Percentiles rank a stretch among this genome's conserved stretches.
These are phyloP conservation scores for Diplodia scrobiculata DNA, from an alignment of 2,329 filamentous ascomycete species.

Conservation along the genomic window DNA sequence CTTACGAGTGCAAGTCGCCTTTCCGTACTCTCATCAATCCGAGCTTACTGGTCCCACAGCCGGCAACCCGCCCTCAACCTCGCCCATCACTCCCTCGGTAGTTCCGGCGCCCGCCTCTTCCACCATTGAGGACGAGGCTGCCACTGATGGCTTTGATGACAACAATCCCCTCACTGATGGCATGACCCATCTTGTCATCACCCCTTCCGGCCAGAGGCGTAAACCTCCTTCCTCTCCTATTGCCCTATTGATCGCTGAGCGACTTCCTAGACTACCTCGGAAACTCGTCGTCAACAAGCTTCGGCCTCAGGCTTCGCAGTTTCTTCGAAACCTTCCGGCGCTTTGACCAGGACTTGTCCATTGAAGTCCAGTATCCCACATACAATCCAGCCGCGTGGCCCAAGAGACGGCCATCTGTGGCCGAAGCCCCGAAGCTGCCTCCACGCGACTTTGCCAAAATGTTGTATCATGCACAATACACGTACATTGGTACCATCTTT, in stretches of 20 bases:
- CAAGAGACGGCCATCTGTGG: slow-evolving; percentile 42
- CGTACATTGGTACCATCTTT: slow-evolving; percentile 61
- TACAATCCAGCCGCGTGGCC: slow-evolving; percentile 44
- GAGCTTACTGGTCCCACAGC: slow-evolving; percentile 1
- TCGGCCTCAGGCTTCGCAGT: slow-evolving; percentile 34
- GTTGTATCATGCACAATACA: slow-evolving; percentile 57
- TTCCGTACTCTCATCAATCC: background rate
- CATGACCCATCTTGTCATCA: slow-evolving; percentile 28
- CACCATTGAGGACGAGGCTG: background rate
- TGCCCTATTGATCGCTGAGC: background rate
- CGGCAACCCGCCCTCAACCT: background rate
- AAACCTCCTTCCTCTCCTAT: background rate
- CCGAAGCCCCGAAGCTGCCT: slow-evolving; percentile 45
- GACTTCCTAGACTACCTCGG: slow-evolving; percentile 33
- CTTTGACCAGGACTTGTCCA: slow-evolving; percentile 45
- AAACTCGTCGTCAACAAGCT: slow-evolving; percentile 35
- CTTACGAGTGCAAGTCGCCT: slow-evolving; percentile 30
- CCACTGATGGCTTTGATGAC: slow-evolving; percentile 18
- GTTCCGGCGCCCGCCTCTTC: background rate
- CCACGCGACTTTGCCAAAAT: slow-evolving; percentile 56
- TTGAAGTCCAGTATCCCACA: slow-evolving; percentile 37
- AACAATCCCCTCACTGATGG: slow-evolving; percentile 29
- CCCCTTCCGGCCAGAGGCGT: slow-evolving; percentile 28
- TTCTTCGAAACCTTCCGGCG: slow-evolving; percentile 34
- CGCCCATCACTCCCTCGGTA: background rate